These are phyloP conservation scores for Vitis cinerea DNA, from an alignment of 164 flowering plant genomes.

Conservation along the genomic window DNA sequence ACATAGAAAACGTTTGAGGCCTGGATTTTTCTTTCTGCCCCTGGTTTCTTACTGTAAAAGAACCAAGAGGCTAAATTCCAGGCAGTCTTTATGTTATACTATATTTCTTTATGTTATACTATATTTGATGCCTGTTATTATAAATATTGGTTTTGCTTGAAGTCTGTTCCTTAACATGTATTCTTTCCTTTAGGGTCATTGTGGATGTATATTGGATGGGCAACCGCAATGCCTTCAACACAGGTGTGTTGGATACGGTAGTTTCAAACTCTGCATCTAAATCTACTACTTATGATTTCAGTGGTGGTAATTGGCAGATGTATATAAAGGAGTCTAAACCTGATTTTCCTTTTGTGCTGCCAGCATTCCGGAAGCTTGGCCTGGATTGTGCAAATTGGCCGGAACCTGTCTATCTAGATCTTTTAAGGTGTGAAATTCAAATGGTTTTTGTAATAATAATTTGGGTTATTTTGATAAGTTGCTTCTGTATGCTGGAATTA, in stretches of 20 bases:
- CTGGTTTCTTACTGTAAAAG: not conserved
- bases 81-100: not conserved
- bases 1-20: too few species aligned
- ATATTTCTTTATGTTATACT: too few species aligned
- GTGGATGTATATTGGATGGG: constrained; percentile 73
- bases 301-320: not conserved
- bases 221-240: constrained; percentile 81
- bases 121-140: not conserved
- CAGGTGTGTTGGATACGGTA: constrained; percentile 41
- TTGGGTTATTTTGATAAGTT: not conserved
- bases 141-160: not conserved
- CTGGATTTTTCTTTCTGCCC: too few species aligned
- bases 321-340: not conserved
- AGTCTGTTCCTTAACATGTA: constrained; percentile 2
- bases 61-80: not conserved
- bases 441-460: not conserved
- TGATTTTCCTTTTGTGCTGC: constrained; percentile 9
- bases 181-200: constrained; percentile 57
- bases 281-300: not conserved
- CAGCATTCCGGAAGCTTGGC: constrained; percentile 87
- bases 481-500: not conserved
- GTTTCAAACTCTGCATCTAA: not conserved
- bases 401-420: constrained; percentile 81
- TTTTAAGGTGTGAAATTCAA: constrained; percentile 58
- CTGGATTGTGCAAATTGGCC: constrained; percentile 97